These are phyloP conservation scores for Kwoniella shivajii DNA, from an alignment of 1,284 basidiomycete genomes.

Conservation along the genomic window DNA sequence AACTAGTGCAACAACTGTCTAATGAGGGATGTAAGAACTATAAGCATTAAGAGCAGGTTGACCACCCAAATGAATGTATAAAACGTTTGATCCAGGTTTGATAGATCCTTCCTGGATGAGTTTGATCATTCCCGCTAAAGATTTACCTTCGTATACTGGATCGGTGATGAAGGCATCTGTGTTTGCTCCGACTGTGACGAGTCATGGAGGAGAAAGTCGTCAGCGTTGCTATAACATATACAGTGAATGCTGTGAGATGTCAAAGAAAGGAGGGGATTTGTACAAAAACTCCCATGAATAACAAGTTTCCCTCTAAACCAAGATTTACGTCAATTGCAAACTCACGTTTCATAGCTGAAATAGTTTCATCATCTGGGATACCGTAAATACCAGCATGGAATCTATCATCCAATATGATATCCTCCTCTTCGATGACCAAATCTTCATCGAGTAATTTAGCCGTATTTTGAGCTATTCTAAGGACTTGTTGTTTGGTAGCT, in stretches of 20 bases:
- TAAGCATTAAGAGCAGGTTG: conserved; percentile 41
- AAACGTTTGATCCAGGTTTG: conserved; percentile 31
- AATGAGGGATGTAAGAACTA: conserved; percentile 33
- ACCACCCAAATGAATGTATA: conserved; percentile 43
- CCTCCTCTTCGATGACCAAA: conserved; percentile 31
- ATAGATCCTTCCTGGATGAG: conserved; percentile 36
- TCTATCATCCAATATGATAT: conserved; percentile 35
- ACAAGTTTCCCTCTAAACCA: too few species aligned
- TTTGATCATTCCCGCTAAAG: conserved; percentile 41
- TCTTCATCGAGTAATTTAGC: conserved; percentile 26
- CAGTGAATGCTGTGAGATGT: too few species aligned
- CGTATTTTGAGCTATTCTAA: conserved; percentile 35
- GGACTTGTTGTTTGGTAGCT: conserved; percentile 31
- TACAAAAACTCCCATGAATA: too few species aligned
- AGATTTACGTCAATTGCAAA: too few species aligned
- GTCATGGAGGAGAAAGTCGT: too few species aligned
- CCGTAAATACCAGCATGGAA: conserved; percentile 44
- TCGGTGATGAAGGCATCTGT: conserved; percentile 43
- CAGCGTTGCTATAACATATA: neutral
- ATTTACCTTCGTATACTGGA: conserved; percentile 45
- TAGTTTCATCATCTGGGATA: conserved; percentile 35
- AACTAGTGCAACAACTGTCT: neutral
- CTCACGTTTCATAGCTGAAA: conserved; percentile 38
- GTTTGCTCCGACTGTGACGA: conserved; percentile 24
- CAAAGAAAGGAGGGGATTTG: too few species aligned